Evolutionary conservation across 2,329 filamentous ascomycete genomes (phyloP), one percentile per base, ranked within the genome.

Genomic region (Aureobasidium namibiae): DNA sequence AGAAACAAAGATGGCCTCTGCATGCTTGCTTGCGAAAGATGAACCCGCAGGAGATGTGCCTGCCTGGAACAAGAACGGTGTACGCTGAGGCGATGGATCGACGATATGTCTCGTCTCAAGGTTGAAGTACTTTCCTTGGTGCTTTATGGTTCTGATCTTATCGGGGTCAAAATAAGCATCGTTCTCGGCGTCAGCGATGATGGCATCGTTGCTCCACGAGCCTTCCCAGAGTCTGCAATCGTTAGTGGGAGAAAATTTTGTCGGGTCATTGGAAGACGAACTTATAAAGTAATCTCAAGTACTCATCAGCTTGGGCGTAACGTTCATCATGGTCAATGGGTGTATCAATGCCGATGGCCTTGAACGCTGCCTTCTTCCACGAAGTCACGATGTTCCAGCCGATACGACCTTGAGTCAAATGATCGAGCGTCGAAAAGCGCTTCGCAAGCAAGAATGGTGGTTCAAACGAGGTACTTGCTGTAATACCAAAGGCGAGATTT

Each of bases 311-410:
- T 64, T 83, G 80, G 0, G 72, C 74, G 62, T 86, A 86, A 26
- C 83, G 75, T 66, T 85, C 77, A 42, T 86, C 84, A 63, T 86
- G 83, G 59, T 83, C 78, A 33, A 83, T 80, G 0, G 80, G 79
- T 4, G 70, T 78, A 13, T 84, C 79, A 1, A 84, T 66, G 0
- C 82, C 83, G 58, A 86, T 84, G 0, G 82, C 82, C 65, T 85
- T 84, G 68, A 84, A 83, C 0, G 83, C 82, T 0, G 80, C 76
- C 65, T 85, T 85, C 67, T 82, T 83, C 77, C 80, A 85, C 1
- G 75, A 79, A 0, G 83, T 86, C 0, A 88, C 84, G 21, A 87
- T 85, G 62, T 87, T 87, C 84, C 84, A 86, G 0, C 82, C 83
- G 34, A 86, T 77, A 0, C 84, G 74, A 0, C 83, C 84, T 3